Evolutionary conservation across 2,329 filamentous ascomycete species (phyloP).

Genomic region (Pestalotiopsis sp.): DNA sequence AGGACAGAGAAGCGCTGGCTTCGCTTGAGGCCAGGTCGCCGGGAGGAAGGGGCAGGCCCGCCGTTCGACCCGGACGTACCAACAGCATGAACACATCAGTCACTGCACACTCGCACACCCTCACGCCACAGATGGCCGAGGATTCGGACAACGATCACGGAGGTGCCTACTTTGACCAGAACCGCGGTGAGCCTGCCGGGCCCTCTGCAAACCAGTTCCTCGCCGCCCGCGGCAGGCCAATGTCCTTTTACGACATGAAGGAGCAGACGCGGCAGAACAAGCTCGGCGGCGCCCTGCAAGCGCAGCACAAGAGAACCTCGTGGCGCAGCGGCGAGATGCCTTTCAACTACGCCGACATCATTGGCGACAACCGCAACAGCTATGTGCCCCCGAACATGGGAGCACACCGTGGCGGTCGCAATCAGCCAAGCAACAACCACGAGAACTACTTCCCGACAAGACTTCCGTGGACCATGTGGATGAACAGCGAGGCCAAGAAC

Average conservation of each 20-base stretch:
- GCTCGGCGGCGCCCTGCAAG: not conserved
- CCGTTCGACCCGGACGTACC: not conserved
- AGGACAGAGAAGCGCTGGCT: slow-evolving; percentile 1
- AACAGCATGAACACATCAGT: slow-evolving; percentile 10
- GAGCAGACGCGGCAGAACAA: slow-evolving; percentile 15
- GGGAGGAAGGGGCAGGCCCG: not conserved
- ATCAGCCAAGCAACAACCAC: not conserved
- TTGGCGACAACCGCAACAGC: slow-evolving; percentile 17
- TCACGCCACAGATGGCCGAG: not conserved
- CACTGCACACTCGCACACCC: not conserved
- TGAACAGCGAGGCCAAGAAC: slow-evolving; percentile 50
- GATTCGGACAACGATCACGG: slow-evolving; percentile 2
- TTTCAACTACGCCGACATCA: slow-evolving; percentile 19
- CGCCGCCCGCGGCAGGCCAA: slow-evolving; percentile 13
- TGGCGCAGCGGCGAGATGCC: slow-evolving; percentile 20
- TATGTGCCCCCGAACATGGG: slow-evolving; percentile 18
- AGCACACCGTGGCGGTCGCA: not conserved
- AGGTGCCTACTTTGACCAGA: slow-evolving; percentile 8
- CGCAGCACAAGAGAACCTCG: slow-evolving; percentile 3
- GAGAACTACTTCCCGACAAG: slow-evolving; percentile 31
- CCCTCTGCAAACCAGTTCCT: slow-evolving; percentile 16
- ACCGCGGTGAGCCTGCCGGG: not conserved
- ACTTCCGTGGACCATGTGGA: slow-evolving; percentile 47
- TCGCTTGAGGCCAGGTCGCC: slow-evolving; percentile 7
- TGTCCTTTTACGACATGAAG: slow-evolving; percentile 22